Conservation (phyloP, 495 filamentous ascomycete species). For the Penicillium diatomitis region DNA sequence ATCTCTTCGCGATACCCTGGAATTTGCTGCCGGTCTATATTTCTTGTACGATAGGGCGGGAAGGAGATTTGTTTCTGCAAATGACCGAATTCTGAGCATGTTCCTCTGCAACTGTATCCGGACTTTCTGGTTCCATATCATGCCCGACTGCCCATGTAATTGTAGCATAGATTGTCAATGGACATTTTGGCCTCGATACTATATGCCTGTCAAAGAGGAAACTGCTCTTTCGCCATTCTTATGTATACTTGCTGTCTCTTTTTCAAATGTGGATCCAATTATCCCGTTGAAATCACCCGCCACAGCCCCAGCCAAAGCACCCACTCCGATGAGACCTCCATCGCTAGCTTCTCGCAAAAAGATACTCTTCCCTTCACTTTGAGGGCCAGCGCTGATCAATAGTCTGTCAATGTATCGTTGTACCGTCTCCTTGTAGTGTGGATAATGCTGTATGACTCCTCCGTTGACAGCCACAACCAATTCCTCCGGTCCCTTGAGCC, state of each 20-base stretch:
- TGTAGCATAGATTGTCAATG: too few relatives aligned
- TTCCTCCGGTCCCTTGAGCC: constrained; percentile 37
- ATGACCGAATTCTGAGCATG: too few relatives aligned
- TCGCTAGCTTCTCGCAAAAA: constrained; percentile 55
- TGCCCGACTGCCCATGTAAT: too few relatives aligned
- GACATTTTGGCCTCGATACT: too few relatives aligned
- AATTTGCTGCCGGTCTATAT: background rate
- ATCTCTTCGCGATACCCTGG: background rate
- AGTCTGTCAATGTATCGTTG: constrained; percentile 54
- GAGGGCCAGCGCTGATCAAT: constrained; percentile 38
- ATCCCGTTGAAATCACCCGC: constrained; percentile 22
- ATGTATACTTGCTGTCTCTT: background rate
- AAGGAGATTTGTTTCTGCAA: background rate
- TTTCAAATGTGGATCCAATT: constrained; percentile 15
- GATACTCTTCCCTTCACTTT: constrained; percentile 42
- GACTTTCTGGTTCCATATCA: too few relatives aligned
- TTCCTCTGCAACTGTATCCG: too few relatives aligned
- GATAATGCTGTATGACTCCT: constrained; percentile 63
- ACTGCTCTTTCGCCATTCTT: too few relatives aligned
- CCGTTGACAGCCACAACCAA: constrained; percentile 64
- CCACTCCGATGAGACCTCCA: constrained; percentile 63
- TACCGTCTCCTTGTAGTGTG: constrained; percentile 52
- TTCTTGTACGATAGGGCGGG: constrained; percentile 6
- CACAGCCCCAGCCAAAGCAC: constrained; percentile 50
- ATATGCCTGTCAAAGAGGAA: too few relatives aligned